Evolutionary conservation across 1,284 basidiomycete genomes (phyloP), one percentile per base, ranked within the genome.

Genomic region (Porogramme epimiltina): DNA sequence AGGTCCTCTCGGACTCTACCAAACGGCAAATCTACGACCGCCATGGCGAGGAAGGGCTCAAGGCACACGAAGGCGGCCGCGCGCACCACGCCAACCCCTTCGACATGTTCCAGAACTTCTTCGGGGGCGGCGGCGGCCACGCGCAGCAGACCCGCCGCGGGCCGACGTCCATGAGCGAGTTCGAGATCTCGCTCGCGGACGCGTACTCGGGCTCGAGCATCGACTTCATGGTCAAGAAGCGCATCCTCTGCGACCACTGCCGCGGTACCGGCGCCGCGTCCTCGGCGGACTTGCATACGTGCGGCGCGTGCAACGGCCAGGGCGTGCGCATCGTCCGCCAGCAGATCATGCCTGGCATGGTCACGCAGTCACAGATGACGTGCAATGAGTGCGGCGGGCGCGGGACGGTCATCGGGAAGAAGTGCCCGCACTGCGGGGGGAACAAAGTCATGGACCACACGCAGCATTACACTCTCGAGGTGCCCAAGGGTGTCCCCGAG

Each of bases 271-370:
- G 95, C 23, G 95, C 95, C 1, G 89, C 93, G 2, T 91, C 91
- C 1, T 88, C 92, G 42, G 70, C 79, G 11, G 93, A 97, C 66
- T 90, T 98, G 26, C 88, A 93, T 59, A 80, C 81, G 18, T 98
- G 95, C 66, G 68, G 79, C 3, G 79, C 81, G 10, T 98, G 95
- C 66, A 79, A 82, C 42, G 95, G 95, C n/a, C 78, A 85, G 50
- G 95, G 95, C 37, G 80, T 95, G 50, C 87, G 90, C 63, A 70
- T 96, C 25, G 81, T 88, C 50, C 88, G 93, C 51, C 93, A 96
- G 68, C 95, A 95, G 76, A 91, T 98, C 59, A 94, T 95, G 77
- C 93, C 94, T 1, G 93, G 93, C 20, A 95, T 96, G 93, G 91
- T 89, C 63, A 90, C 88, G 0, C 87, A 95, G 73, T 82, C 87